Evolutionary conservation across 306 rosid species (phyloP).

Genomic region (Fagus crenata): DNA sequence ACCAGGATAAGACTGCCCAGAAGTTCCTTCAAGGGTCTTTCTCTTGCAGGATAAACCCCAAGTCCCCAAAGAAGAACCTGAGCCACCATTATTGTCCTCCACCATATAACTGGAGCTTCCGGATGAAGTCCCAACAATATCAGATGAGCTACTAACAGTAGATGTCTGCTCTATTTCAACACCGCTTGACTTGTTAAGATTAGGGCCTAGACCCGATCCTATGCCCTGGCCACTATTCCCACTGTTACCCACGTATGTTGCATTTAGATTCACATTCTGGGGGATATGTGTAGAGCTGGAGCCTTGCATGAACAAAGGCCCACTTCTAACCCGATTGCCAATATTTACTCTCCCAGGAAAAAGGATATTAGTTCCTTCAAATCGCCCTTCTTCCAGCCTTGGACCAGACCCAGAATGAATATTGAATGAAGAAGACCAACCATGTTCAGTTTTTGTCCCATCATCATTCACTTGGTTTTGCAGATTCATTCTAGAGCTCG

Average conservation of each 20-base stretch:
- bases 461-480: conserved; percentile 53
- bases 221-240: conserved; percentile 47
- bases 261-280: conserved; percentile 44
- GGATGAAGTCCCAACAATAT: conserved; percentile 52
- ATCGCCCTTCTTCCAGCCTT: conserved; percentile 51
- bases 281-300: conserved; percentile 52
- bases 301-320: conserved; percentile 58
- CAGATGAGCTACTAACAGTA: conserved; percentile 41
- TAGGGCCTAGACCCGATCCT: conserved; percentile 42
- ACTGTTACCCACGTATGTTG: conserved; percentile 39
- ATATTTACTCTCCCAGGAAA: conserved; percentile 48
- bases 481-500: conserved; percentile 50
- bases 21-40: conserved; percentile 73
- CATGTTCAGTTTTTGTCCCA: conserved; percentile 51
- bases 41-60: conserved; percentile 91
- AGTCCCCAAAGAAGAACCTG: conserved; percentile 58
- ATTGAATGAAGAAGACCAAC: conserved; percentile 48
- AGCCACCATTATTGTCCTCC: conserved; percentile 44
- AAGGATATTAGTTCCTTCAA: conserved; percentile 40
- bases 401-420: conserved; percentile 44
- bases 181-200: conserved; percentile 42
- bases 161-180: conserved; percentile 45
- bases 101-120: conserved; percentile 56
- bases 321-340: conserved; percentile 52
- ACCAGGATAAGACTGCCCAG: conserved; percentile 55